These are phyloP conservation scores for Pyrrhoderma lamaoense DNA, from an alignment of 1,284 basidiomycete species.

Conservation along the genomic window DNA sequence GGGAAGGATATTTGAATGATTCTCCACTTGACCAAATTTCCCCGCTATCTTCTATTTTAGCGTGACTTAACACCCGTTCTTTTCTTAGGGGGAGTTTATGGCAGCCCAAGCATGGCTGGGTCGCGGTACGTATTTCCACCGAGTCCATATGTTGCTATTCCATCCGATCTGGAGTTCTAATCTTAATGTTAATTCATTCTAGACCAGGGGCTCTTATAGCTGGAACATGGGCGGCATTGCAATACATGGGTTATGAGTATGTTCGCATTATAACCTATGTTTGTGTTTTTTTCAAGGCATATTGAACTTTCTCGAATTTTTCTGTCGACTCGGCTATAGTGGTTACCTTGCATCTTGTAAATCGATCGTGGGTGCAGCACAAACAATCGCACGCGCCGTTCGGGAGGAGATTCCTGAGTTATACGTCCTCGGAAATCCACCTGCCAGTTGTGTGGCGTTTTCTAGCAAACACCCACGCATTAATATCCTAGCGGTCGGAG, in stretches of 20 bases:
- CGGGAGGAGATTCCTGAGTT: constrained; percentile 68
- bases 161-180: neutral
- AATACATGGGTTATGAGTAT: constrained; percentile 81
- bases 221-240: constrained; percentile 94
- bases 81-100: constrained; percentile 64
- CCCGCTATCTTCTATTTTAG: neutral
- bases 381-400: constrained; percentile 62
- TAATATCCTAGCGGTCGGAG: constrained; percentile 84
- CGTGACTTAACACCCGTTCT: neutral
- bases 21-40: too few species aligned
- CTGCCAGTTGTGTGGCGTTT: constrained; percentile 89
- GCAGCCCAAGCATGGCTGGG: constrained; percentile 80
- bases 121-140: constrained; percentile 53
- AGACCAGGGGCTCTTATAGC: constrained; percentile 92
- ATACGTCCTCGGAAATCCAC: constrained; percentile 82
- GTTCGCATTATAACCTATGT: constrained; percentile 23
- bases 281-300: constrained; percentile 2
- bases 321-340: constrained; percentile 32
- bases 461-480: constrained; percentile 44
- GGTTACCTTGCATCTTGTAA: constrained; percentile 90
- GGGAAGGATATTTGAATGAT: too few species aligned
- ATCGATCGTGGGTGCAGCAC: constrained; percentile 71
- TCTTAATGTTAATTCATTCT: constrained; percentile 17
- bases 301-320: too few species aligned
- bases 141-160: constrained; percentile 19